These are phyloP conservation scores for Trypanosoma congolense DNA, from an alignment of 208 protist genomes.

Conservation along the genomic window DNA sequence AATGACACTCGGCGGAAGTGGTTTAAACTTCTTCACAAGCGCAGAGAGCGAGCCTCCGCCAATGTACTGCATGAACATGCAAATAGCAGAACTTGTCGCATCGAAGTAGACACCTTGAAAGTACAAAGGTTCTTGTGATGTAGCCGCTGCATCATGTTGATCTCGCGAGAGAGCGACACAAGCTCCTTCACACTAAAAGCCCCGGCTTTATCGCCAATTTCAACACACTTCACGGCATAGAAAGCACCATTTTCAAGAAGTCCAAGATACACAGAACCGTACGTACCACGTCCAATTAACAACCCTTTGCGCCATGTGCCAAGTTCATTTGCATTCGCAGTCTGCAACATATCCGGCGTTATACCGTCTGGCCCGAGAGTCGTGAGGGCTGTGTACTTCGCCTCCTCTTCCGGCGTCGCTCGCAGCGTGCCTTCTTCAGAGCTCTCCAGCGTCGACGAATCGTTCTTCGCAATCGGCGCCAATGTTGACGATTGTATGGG, in stretches of 20 bases:
- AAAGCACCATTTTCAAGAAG: slow-evolving; percentile 78
- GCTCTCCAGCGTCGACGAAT: slow-evolving; percentile 3
- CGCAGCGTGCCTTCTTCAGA: slow-evolving; percentile 36
- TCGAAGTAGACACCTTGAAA: slow-evolving; percentile 84
- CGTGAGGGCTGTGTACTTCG: slow-evolving; percentile 64
- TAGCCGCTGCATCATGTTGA: slow-evolving; percentile 89
- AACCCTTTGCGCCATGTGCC: slow-evolving; percentile 65
- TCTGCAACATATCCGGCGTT: slow-evolving; percentile 87
- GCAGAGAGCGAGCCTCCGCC: slow-evolving; percentile 81
- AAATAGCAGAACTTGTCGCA: slow-evolving; percentile 44
- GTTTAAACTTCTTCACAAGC: slow-evolving; percentile 85
- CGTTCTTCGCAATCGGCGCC: slow-evolving; percentile 4
- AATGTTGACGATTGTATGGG: background rate
- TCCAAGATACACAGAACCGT: slow-evolving; percentile 89
- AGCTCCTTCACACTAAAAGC: slow-evolving; percentile 71
- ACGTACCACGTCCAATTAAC: slow-evolving; percentile 86
- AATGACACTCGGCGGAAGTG: slow-evolving; percentile 71
- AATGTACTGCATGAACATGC: slow-evolving; percentile 93
- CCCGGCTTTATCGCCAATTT: slow-evolving; percentile 50
- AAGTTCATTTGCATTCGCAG: slow-evolving; percentile 60
- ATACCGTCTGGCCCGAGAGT: slow-evolving; percentile 71
- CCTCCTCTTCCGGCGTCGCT: slow-evolving; percentile 65
- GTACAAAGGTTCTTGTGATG: slow-evolving; percentile 88
- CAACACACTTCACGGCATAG: slow-evolving; percentile 87
- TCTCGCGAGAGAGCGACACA: slow-evolving; percentile 84